These are phyloP conservation scores for Pseudozyma sp. DNA, from an alignment of 1,284 basidiomycete genomes.

Conservation along the genomic window DNA sequence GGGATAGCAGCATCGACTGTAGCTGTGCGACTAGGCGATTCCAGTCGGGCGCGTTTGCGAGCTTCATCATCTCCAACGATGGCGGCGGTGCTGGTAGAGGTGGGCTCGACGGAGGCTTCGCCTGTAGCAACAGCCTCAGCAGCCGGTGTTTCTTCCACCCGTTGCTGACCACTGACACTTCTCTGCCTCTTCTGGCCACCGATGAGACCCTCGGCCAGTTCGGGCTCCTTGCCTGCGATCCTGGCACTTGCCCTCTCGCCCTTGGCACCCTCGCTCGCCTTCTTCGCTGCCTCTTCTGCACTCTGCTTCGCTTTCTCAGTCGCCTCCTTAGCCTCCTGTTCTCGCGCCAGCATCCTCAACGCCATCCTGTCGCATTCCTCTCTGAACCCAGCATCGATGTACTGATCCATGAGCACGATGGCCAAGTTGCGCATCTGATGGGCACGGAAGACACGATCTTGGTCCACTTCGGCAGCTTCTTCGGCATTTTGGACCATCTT, in stretches of 20 bases:
- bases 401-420: slow-evolving; percentile 82
- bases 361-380: slow-evolving; percentile 91
- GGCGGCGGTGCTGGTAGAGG: not conserved
- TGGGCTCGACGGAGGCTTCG: not conserved
- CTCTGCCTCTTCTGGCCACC: slow-evolving; percentile 51
- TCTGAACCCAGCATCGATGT: slow-evolving; percentile 85
- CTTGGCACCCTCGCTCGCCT: slow-evolving; percentile 39
- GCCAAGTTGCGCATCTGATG: slow-evolving; percentile 90
- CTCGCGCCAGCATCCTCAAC: slow-evolving; percentile 78
- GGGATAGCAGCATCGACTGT: not conserved
- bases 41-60: slow-evolving; percentile 35
- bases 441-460: slow-evolving; percentile 80
- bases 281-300: slow-evolving; percentile 50
- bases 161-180: slow-evolving; percentile 24
- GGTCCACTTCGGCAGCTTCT: slow-evolving; percentile 74
- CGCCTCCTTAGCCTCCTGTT: slow-evolving; percentile 70
- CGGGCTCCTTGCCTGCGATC: slow-evolving; percentile 78
- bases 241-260: slow-evolving; percentile 72
- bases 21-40: slow-evolving; percentile 8
- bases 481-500: slow-evolving; percentile 91
- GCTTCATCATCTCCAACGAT: slow-evolving; percentile 23
- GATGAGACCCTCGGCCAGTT: slow-evolving; percentile 67
- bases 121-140: not conserved
- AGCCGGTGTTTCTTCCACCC: slow-evolving; percentile 1
- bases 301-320: slow-evolving; percentile 73